phyloP scores from a whole-genome alignment of 148 eudicot species.

The Vaccinium darrowii region DNA sequence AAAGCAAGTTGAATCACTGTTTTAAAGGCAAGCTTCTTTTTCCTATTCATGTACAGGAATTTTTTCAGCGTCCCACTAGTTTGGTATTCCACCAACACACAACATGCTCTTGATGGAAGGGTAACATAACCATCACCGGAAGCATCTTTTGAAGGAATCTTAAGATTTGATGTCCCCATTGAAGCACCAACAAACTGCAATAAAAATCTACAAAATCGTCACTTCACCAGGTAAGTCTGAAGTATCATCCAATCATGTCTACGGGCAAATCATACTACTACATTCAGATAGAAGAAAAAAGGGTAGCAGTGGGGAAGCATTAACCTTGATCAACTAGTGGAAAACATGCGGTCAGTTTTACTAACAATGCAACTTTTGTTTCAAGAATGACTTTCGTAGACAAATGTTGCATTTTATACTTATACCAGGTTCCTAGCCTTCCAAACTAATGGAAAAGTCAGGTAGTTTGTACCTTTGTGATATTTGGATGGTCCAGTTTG shows the following conservation, averaged over 20 bases:
- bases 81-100: conserved; percentile 87
- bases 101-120: conserved; percentile 68
- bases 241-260: not conserved
- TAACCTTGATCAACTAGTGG: not conserved
- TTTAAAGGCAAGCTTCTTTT: conserved; percentile 62
- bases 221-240: not conserved
- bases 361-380: not conserved
- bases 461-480: conserved; percentile 54
- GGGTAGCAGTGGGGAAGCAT: not conserved
- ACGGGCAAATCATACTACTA: not conserved
- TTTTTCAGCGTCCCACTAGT: conserved; percentile 74
- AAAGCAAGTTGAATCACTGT: conserved; percentile 78
- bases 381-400: not conserved
- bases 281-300: not conserved
- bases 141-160: conserved; percentile 41
- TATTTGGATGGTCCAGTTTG: conserved; percentile 84
- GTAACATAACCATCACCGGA: conserved; percentile 33
- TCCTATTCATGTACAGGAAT: conserved; percentile 48
- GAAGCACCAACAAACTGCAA: conserved; percentile 87
- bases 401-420: not conserved
- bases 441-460: not conserved
- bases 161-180: conserved; percentile 83
- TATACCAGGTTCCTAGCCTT: not conserved
- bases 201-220: not conserved
- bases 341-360: not conserved